These are phyloP conservation scores for Didymosphaeria variabile DNA, from an alignment of 2,329 filamentous ascomycete species.

Conservation along the genomic window DNA sequence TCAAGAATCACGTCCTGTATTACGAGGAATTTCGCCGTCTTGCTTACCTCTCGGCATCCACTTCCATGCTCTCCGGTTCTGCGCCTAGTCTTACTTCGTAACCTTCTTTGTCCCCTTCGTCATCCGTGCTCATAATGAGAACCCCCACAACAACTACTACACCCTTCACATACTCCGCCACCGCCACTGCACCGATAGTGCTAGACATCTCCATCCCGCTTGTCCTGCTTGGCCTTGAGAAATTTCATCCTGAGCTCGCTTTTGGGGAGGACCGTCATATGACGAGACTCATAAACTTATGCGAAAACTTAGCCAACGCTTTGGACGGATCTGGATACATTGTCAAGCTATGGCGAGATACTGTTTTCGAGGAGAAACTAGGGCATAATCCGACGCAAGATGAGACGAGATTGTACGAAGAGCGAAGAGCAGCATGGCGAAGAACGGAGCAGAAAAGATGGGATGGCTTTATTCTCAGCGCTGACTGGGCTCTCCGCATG, in stretches of 20 bases:
- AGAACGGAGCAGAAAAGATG: not conserved
- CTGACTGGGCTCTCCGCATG: not conserved
- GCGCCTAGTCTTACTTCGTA: not conserved
- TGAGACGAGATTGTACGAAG: not conserved
- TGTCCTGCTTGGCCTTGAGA: conserved; percentile 18
- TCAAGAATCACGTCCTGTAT: too few species aligned
- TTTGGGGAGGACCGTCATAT: not conserved
- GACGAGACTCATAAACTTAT: not conserved
- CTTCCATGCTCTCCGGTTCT: not conserved
- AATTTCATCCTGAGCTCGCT: not conserved
- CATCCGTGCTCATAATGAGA: not conserved
- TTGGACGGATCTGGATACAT: too few species aligned
- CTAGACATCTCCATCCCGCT: conserved; percentile 18
- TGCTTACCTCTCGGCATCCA: too few species aligned
- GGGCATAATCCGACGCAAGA: not conserved
- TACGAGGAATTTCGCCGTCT: too few species aligned
- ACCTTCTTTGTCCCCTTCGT: not conserved
- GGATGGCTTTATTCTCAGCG: not conserved
- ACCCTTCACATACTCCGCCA: not conserved
- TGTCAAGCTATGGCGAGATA: not conserved
- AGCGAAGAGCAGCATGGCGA: not conserved
- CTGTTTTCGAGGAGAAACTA: not conserved
- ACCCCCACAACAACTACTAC: not conserved
- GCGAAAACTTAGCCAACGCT: not conserved
- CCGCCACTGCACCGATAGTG: not conserved